A percentile compares a stretch with the other conserved stretches of the same genome.
Conservation (phyloP, 2,329 filamentous ascomycete genomes). For the Epichloe amarillans region DNA sequence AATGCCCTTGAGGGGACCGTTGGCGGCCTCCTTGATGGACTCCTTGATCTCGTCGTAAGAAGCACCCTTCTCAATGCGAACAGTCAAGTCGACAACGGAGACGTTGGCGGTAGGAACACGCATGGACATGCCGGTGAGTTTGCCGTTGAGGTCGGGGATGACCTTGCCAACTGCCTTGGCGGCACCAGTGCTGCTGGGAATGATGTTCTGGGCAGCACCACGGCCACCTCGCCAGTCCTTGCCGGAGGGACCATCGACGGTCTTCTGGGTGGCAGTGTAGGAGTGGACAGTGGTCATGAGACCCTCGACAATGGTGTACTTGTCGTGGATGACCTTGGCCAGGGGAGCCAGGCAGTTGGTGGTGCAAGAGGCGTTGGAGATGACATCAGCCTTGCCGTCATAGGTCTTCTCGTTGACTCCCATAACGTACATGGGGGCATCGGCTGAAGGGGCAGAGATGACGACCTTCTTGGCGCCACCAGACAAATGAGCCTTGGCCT, state of each 20-base stretch:
- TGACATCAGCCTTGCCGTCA: constrained; percentile 79
- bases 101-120: constrained; percentile 98
- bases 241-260: constrained; percentile 88
- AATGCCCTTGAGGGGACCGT: constrained; percentile 78
- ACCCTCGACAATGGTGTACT: constrained; percentile 94
- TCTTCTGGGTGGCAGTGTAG: constrained; percentile 99
- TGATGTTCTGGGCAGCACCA: constrained; percentile 98
- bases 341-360: constrained; percentile 99
- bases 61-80: constrained; percentile 82
- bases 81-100: constrained; percentile 95
- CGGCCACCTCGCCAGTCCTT: constrained; percentile 99
- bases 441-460: constrained; percentile 83
- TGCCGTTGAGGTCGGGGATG: constrained; percentile 94
- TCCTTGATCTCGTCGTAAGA: constrained; percentile 87
- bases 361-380: constrained; percentile 99
- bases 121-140: constrained; percentile 99
- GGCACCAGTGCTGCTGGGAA: constrained; percentile 96
- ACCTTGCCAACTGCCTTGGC: constrained; percentile 99
- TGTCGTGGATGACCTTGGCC: constrained; percentile 98
- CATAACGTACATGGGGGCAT: constrained; percentile 99
- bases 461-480: constrained; percentile 97
- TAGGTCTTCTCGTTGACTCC: constrained; percentile 95
- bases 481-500: constrained; percentile 87
- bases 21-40: constrained; percentile 74
- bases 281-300: constrained; percentile 99